phyloP scores from a whole-genome alignment of 495 filamentous ascomycete species.

The Neurospora intermedia region DNA sequence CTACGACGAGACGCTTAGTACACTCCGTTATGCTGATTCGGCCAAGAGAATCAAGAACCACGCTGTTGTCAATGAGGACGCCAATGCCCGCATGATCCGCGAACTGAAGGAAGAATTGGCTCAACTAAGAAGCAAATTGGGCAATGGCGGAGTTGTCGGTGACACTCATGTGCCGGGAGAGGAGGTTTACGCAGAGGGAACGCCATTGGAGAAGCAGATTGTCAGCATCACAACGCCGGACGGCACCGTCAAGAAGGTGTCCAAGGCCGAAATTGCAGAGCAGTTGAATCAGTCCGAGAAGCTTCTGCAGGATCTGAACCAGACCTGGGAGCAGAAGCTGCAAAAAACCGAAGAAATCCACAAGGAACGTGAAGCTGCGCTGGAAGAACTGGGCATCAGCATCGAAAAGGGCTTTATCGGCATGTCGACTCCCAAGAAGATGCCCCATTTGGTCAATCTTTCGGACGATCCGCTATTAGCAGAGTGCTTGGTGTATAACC shows the following conservation, averaged over 20 bases:
- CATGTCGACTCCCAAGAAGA: constrained; percentile 92
- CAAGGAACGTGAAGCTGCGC: constrained; percentile 87
- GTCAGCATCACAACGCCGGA: constrained; percentile 85
- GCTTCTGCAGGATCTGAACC: constrained; percentile 89
- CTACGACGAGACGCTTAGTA: constrained; percentile 94
- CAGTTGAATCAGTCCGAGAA: constrained; percentile 95
- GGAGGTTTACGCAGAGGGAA: constrained; percentile 81
- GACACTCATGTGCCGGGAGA: constrained; percentile 44
- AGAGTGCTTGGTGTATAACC: constrained; percentile 96
- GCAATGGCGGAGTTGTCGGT: constrained; percentile 38
- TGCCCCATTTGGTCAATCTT: constrained; percentile 97
- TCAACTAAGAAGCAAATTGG: constrained; percentile 76
- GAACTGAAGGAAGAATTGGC: constrained; percentile 94
- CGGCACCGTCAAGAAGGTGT: constrained; percentile 85
- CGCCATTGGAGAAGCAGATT: constrained; percentile 88
- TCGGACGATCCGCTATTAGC: constrained; percentile 92
- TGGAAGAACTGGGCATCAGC: constrained; percentile 95
- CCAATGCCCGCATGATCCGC: constrained; percentile 96
- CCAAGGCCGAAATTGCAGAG: constrained; percentile 96
- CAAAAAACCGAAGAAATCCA: constrained; percentile 92
- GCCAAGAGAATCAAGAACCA: constrained; percentile 99
- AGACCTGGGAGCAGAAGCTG: constrained; percentile 97
- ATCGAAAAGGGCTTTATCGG: constrained; percentile 98
- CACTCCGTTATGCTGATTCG: constrained; percentile 90
- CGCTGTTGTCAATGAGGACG: constrained; percentile 97